Evolutionary conservation across 805 yeast genomes (phyloP).

Genomic region (Ogataea trehalophila): DNA sequence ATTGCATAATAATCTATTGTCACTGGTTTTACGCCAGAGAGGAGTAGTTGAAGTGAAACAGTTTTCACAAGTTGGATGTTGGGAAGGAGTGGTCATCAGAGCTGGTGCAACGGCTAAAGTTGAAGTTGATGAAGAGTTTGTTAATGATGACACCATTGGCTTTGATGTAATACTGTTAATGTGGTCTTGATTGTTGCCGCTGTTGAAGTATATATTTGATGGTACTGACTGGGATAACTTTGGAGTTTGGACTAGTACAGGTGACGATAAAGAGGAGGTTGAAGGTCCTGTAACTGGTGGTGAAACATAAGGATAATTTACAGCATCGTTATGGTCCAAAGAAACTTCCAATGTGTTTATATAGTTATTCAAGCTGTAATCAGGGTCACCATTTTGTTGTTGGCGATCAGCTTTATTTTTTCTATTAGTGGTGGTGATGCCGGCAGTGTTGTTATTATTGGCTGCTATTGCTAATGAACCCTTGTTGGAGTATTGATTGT

Average conservation of each 20-base stretch:
- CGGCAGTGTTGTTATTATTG: no score
- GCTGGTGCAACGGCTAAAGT: not conserved
- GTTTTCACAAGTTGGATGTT: constrained; percentile 61
- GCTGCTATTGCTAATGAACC: not conserved
- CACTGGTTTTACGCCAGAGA: constrained; percentile 80
- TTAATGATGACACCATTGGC: constrained; percentile 2
- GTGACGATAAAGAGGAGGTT: not conserved
- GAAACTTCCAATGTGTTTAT: constrained; percentile 31
- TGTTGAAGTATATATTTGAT: constrained; percentile 1
- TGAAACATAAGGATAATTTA: not conserved
- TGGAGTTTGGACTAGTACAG: constrained; percentile 1
- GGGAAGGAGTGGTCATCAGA: constrained; percentile 5
- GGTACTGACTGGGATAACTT: constrained; percentile 1
- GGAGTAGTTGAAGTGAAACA: constrained; percentile 92
- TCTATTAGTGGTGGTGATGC: not conserved
- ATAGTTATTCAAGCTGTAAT: constrained; percentile 26
- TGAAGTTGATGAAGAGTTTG: constrained; percentile 3
- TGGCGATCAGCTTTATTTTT: not conserved
- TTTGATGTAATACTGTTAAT: constrained; percentile 3
- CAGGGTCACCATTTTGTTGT: constrained; percentile 3
- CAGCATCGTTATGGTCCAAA: constrained; percentile 13
- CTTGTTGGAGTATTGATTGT: not conserved
- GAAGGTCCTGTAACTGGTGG: not conserved
- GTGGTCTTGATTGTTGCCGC: not conserved
- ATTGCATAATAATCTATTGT: constrained; percentile 81